Evolutionary conservation across 345 rosid genomes (phyloP).

Genomic region (Eucalyptus curtisii): DNA sequence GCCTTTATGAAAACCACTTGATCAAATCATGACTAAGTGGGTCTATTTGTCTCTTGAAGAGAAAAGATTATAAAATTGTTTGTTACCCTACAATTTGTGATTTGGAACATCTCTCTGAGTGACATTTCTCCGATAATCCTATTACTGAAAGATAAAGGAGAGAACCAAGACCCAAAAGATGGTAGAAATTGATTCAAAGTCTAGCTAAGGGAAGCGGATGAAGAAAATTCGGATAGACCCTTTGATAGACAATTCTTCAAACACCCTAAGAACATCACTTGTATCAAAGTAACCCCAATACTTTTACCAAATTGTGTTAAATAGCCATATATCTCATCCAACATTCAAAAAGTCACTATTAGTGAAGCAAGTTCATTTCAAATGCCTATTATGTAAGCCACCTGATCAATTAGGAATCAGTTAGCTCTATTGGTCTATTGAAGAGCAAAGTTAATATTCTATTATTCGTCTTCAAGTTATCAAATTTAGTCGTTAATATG

Average conservation of each 20-base stretch:
- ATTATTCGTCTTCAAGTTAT: too few relatives aligned
- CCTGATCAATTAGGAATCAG: not conserved
- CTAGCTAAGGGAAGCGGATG: not conserved
- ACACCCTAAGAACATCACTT: not conserved
- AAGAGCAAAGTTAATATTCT: not conserved
- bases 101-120: accelerated
- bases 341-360: not conserved
- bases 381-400: not conserved
- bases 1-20: not conserved
- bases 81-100: not conserved
- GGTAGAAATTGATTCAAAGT: not conserved
- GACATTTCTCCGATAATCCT: not conserved
- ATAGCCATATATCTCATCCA: not conserved
- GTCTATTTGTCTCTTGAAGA: not conserved
- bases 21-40: not conserved
- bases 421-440: not conserved
- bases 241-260: not conserved
- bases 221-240: not conserved
- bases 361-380: not conserved
- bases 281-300: not conserved
- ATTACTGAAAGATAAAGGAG: not conserved
- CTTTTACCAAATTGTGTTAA: not conserved
- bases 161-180: not conserved
- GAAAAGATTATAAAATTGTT: not conserved
- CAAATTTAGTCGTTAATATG: not conserved